phyloP scores from a whole-genome alignment of 176 grass and related monocot genomes.

The Hyparrhenia diplandra region DNA sequence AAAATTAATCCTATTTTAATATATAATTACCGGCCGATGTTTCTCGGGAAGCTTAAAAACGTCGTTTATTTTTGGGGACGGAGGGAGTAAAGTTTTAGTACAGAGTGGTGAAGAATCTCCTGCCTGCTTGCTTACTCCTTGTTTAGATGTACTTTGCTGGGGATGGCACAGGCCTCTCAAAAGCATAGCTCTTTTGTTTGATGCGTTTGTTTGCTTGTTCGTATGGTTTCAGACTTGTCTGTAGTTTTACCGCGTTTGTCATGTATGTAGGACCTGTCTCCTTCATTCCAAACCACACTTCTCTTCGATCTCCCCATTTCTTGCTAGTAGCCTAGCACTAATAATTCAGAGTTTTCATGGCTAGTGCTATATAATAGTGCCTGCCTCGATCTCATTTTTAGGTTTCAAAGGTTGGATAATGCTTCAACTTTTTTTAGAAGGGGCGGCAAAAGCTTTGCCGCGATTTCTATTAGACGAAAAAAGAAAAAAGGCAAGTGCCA shows the following conservation, averaged over 20 bases:
- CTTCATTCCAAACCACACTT: not conserved
- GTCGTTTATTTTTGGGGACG: no score
- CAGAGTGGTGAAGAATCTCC: not conserved
- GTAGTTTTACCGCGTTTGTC: not conserved
- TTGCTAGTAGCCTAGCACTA: not conserved
- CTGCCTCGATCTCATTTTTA: no score
- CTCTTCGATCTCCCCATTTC: not conserved
- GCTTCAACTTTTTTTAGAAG: no score
- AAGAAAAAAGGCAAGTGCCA: no score
- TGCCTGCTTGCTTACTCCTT: not conserved
- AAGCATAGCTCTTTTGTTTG: conserved; percentile 39
- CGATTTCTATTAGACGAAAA: no score
- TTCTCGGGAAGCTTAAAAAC: no score
- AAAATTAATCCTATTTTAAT: no score
- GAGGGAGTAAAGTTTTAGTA: no score
- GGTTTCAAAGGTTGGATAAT: no score
- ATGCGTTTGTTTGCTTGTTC: conserved; percentile 30
- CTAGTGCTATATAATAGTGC: not conserved
- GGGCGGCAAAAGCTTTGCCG: no score
- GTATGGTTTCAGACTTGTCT: conserved; percentile 23
- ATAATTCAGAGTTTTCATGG: not conserved
- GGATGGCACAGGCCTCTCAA: conserved; percentile 32
- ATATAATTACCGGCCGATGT: no score
- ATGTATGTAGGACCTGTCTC: conserved; percentile 6
- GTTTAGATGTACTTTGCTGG: conserved; percentile 35